Evolutionary conservation across 1,139 yeast genomes (phyloP).

Genomic region (Geotrichum restrictum): DNA sequence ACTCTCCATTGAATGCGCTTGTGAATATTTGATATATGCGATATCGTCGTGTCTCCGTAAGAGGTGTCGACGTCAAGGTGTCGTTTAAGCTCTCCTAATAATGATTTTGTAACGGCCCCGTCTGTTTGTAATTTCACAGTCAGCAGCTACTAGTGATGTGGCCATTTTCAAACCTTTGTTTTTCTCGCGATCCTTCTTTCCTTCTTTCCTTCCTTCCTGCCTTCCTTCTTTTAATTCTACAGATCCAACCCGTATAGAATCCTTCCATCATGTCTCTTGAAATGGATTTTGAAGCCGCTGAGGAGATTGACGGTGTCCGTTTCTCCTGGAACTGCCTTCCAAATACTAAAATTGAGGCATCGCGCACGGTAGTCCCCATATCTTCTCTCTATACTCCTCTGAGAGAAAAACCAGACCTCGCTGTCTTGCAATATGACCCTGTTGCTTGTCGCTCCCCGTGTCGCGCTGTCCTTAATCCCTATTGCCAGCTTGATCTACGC

Average conservation of each 20-base stretch:
- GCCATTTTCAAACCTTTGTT: constrained; percentile 2
- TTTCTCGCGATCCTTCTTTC: background rate
- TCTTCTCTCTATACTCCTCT: constrained; percentile 94
- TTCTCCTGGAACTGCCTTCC: constrained; percentile 91
- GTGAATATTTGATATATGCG: too few species aligned
- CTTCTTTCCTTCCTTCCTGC: constrained; percentile 4
- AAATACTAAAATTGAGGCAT: constrained; percentile 83
- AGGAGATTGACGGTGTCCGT: constrained; percentile 85
- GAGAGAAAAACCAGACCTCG: constrained; percentile 70
- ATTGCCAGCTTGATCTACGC: constrained; percentile 71
- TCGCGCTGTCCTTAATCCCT: constrained; percentile 84
- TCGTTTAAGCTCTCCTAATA: too few species aligned
- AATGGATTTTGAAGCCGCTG: constrained; percentile 74
- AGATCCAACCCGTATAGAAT: background rate
- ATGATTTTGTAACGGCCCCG: too few species aligned
- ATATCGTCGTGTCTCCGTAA: too few species aligned
- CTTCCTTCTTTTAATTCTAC: background rate
- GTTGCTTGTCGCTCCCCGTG: constrained; percentile 79
- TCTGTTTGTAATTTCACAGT: constrained; percentile 5
- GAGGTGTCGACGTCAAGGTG: too few species aligned
- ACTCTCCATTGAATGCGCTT: constrained; percentile 5
- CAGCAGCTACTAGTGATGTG: constrained; percentile 9
- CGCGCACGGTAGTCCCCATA: constrained; percentile 88
- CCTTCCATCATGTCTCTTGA: background rate
- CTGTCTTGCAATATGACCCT: constrained; percentile 87